phyloP scores from a whole-genome alignment of 2,329 filamentous ascomycete genomes.

The Botrytis aclada region DNA sequence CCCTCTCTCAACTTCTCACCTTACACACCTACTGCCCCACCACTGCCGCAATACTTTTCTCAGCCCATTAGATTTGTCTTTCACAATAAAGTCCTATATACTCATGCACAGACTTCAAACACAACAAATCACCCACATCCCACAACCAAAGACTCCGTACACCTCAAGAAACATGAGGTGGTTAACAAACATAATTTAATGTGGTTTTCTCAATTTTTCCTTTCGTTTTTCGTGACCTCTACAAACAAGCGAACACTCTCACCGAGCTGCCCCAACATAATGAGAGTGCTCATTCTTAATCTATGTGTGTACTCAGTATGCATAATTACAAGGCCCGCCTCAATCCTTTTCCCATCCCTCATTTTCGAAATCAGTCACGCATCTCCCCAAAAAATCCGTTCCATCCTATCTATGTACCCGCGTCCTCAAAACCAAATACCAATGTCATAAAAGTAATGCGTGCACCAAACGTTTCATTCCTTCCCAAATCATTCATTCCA shows the following conservation, averaged over 20 bases:
- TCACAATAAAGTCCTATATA: neutral
- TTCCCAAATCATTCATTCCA: neutral
- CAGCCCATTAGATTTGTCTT: too few relatives aligned
- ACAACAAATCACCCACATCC: neutral
- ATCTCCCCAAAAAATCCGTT: neutral
- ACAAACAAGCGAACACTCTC: neutral
- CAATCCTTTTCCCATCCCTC: neutral
- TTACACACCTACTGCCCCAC: too few relatives aligned
- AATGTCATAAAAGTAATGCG: neutral
- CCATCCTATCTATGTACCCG: neutral
- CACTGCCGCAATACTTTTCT: too few relatives aligned
- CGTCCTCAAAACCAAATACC: neutral
- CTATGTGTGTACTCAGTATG: neutral
- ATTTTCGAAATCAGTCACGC: neutral
- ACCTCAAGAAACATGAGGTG: neutral
- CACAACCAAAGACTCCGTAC: neutral
- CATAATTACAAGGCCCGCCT: neutral
- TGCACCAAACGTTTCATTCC: neutral
- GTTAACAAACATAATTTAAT: neutral
- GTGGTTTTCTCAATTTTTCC: neutral
- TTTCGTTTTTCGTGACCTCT: neutral
- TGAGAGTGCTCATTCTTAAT: neutral
- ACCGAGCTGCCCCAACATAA: neutral
- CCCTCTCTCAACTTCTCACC: rapidly evolving
- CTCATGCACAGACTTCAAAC: neutral